Evolutionary conservation across 768 basidiomycete species (phyloP).

Genomic region (Serpula lacrymans): DNA sequence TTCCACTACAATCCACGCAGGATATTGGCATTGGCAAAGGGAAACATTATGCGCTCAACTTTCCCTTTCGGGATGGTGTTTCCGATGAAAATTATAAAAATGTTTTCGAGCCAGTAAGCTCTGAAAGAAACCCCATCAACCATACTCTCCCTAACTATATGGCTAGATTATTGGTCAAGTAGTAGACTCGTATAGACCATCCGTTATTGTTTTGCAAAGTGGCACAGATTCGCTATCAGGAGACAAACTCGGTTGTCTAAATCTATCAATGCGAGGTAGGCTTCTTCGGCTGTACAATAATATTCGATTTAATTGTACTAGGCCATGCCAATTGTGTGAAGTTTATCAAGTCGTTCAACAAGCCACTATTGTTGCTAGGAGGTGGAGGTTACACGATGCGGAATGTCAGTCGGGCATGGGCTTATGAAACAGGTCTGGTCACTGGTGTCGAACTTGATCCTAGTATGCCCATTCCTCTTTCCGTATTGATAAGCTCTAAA

Average conservation of each 20-base stretch:
- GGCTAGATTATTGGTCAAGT: conserved; percentile 84
- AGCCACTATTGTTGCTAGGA: conserved; percentile 89
- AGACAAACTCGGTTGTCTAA: conserved; percentile 93
- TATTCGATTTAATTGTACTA: conserved; percentile 17
- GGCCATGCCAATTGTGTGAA: conserved; percentile 97
- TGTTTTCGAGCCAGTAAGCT: conserved; percentile 91
- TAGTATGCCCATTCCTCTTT: conserved; percentile 42
- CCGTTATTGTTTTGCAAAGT: conserved; percentile 94
- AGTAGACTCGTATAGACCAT: conserved; percentile 92
- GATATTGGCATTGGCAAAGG: conserved; percentile 94
- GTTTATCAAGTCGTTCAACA: conserved; percentile 95
- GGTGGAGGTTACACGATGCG: conserved; percentile 99
- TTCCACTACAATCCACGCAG: conserved; percentile 44
- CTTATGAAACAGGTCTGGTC: conserved; percentile 97
- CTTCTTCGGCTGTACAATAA: neutral
- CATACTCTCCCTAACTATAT: conserved; percentile 2
- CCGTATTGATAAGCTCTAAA: conserved; percentile 6
- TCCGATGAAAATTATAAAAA: conserved; percentile 93
- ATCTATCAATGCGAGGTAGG: conserved; percentile 90
- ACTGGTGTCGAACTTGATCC: conserved; percentile 90
- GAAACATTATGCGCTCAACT: conserved; percentile 91
- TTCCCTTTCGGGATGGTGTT: conserved; percentile 92
- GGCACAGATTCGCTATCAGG: conserved; percentile 96
- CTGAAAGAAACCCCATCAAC: too few relatives aligned
- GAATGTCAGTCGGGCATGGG: conserved; percentile 96